Conservation (phyloP, 805 yeast genomes). For the Yarrowia sp. region DNA sequence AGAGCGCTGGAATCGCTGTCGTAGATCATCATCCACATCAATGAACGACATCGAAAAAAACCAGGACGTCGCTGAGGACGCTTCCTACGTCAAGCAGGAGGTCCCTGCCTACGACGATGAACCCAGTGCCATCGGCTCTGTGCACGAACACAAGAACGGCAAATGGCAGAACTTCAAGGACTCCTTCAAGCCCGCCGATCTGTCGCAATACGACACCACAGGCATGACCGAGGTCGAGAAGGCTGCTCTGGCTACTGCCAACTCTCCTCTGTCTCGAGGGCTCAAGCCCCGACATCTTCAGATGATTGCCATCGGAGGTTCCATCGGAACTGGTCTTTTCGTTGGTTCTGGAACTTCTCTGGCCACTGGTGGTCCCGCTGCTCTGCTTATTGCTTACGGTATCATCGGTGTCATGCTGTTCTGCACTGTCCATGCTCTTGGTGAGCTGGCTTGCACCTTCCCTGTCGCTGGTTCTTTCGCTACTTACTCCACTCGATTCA, state of each 20-base stretch:
- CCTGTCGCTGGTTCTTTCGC: slow-evolving; percentile 56
- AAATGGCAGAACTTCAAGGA: slow-evolving; percentile 42
- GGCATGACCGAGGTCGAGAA: slow-evolving; percentile 41
- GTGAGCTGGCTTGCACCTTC: slow-evolving; percentile 64
- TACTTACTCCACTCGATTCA: slow-evolving; percentile 54
- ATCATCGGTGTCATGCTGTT: slow-evolving; percentile 61
- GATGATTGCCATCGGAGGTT: slow-evolving; percentile 80
- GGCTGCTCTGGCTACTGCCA: slow-evolving; percentile 47
- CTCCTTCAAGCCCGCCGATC: slow-evolving; percentile 45
- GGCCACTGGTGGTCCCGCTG: slow-evolving; percentile 61
- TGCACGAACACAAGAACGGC: not conserved
- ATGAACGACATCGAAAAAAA: slow-evolving; percentile 22
- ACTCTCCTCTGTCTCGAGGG: slow-evolving; percentile 53
- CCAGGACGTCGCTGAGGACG: not conserved
- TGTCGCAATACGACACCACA: slow-evolving; percentile 39
- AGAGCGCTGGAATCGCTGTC: not conserved
- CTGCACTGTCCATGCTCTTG: slow-evolving; percentile 59
- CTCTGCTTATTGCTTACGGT: slow-evolving; percentile 55
- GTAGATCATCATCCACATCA: not conserved
- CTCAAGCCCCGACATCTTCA: slow-evolving; percentile 42
- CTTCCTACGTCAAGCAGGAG: not conserved
- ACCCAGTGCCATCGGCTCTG: slow-evolving; percentile 1
- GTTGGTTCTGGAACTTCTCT: slow-evolving; percentile 64
- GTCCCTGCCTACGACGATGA: slow-evolving; percentile 4
- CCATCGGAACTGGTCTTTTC: slow-evolving; percentile 69